phyloP scores from a whole-genome alignment of 768 basidiomycete species.

The Russula foetens region DNA sequence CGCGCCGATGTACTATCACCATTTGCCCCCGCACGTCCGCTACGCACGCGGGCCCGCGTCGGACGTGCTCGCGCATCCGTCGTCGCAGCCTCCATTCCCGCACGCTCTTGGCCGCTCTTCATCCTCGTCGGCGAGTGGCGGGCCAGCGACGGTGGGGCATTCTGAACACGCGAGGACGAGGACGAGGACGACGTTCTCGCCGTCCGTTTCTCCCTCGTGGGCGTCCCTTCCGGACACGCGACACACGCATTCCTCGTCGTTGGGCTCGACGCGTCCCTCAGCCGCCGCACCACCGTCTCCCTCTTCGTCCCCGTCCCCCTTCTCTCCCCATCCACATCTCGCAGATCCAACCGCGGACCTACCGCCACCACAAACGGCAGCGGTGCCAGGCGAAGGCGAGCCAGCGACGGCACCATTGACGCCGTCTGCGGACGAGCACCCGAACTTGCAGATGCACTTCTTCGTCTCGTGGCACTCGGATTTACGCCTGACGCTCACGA shows the following conservation, averaged over 20 bases:
- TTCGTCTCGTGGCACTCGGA: slow-evolving; percentile 82
- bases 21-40: slow-evolving; percentile 65
- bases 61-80: slow-evolving; percentile 32
- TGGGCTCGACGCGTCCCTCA: background rate
- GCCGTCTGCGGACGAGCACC: slow-evolving; percentile 29
- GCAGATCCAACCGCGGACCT: slow-evolving; percentile 7
- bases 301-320: background rate
- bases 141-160: background rate
- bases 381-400: background rate
- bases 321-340: background rate
- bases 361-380: slow-evolving; percentile 7
- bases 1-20: slow-evolving; percentile 57
- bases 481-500: slow-evolving; percentile 80
- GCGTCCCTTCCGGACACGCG: slow-evolving; percentile 23
- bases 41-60: slow-evolving; percentile 49
- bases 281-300: background rate
- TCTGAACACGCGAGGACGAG: background rate
- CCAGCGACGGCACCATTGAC: background rate
- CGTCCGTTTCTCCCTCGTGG: slow-evolving; percentile 28
- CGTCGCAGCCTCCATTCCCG: slow-evolving; percentile 30
- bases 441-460: slow-evolving; percentile 86
- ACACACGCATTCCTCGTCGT: background rate
- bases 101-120: slow-evolving; percentile 32
- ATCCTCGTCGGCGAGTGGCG: background rate
- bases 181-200: slow-evolving; percentile 20